Percentiles rank a stretch among this genome's conserved stretches.
Evolutionary conservation across 371 early-diverging fungal species (phyloP).

Genomic region (Apophysomyces trapeziformis): DNA sequence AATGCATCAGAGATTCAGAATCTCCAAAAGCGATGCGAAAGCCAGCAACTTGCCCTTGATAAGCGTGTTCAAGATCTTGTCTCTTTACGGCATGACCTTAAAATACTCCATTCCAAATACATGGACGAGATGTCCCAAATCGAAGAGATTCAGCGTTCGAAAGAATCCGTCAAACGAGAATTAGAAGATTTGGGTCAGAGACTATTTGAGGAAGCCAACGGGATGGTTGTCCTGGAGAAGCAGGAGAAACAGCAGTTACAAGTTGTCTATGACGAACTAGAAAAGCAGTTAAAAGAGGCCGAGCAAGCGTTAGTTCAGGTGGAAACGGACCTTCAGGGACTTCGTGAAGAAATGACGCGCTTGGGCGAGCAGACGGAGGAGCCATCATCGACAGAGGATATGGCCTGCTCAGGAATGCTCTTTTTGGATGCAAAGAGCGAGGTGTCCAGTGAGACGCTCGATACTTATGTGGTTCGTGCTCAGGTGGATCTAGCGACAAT

Average conservation of each 20-base stretch:
- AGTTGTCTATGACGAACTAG: constrained; percentile 60
- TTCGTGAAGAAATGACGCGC: constrained; percentile 29
- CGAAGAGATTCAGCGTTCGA: constrained; percentile 66
- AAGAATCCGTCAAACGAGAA: constrained; percentile 69
- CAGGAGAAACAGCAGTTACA: constrained; percentile 52
- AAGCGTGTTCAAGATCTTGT: constrained; percentile 72
- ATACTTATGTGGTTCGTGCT: constrained; percentile 17
- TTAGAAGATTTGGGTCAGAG: constrained; percentile 73
- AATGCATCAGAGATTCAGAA: constrained; percentile 1
- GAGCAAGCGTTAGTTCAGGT: constrained; percentile 24
- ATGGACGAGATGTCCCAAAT: constrained; percentile 72
- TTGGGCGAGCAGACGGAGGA: constrained; percentile 4
- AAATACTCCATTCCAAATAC: constrained; percentile 80
- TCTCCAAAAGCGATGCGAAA: not conserved
- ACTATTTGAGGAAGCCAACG: constrained; percentile 90
- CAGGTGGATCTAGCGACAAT: constrained; percentile 23
- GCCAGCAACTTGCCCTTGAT: constrained; percentile 17
- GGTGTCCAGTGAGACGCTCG: not conserved
- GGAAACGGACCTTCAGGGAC: constrained; percentile 22
- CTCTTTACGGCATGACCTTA: constrained; percentile 78
- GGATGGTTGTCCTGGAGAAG: constrained; percentile 80
- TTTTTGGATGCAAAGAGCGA: not conserved
- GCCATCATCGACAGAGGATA: constrained; percentile 6
- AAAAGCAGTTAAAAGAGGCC: constrained; percentile 52
- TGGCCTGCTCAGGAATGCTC: not conserved